Evolutionary conservation across 2,329 filamentous ascomycete species (phyloP), one percentile per base, ranked within the genome.

Genomic region (Periconia sp.): DNA sequence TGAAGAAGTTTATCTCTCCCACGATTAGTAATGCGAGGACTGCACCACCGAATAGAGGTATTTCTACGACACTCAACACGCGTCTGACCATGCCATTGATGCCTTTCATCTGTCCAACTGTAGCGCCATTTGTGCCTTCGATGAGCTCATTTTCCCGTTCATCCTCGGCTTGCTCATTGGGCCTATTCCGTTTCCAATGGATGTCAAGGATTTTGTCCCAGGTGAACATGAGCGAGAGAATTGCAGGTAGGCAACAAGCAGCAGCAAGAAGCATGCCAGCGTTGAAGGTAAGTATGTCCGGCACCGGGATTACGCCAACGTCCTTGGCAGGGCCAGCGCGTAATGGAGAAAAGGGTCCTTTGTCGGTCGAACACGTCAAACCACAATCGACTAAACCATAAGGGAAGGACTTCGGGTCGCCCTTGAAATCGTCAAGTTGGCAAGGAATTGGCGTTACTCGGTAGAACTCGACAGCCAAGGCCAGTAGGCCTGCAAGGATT

Each of bases 1-100:
- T 86, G 52, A 76, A 86, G 50, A 87, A 83, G 52, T 88, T 87
- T 22, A 73, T 72, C 63, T 87, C 85, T 0, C 85, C 85, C 1
- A 83, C 64, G 4, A 84, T 70, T 3, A 87, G 68, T 4, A 87
- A 80, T 1, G 80, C 77, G 1, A 86, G 43, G 0, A 85, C 79
- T 1, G 80, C 81, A 5, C 74, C 79, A 1, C 74, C 77, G 41
- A 86, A 85, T 0, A 87, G 53, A 0, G 81, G 81, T 3, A 84
- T 71, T 41, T 84, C 81, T 1, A 84, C 63, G n/a, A 71, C 61
- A 22, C 61, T 62, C 25, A 74, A 43, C 35, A 71, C 67, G 18
- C 48, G 43, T 25, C 66, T 62, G 10, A 74, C 63, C n/a, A 57
- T 58, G 9, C 51, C 54, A 33, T 72, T 68, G 29, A 74, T 69